Conservation (phyloP, 495 filamentous ascomycete genomes). For the Penicillium simplicissimum region DNA sequence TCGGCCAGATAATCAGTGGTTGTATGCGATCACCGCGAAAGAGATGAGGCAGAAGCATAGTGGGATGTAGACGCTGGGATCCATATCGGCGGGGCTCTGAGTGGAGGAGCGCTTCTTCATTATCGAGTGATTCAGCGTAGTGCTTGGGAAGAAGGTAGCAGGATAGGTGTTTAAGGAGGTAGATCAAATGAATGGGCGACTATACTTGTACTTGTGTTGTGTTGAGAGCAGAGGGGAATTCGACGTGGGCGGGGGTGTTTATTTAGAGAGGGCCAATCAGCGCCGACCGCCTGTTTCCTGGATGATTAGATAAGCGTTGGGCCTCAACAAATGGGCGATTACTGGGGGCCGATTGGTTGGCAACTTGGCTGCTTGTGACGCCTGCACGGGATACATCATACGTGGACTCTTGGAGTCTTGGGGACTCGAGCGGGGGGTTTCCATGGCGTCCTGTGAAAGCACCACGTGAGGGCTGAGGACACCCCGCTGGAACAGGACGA, state of each 20-base stretch:
- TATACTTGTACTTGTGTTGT: slow-evolving; percentile 1
- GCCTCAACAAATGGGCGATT: slow-evolving; percentile 20
- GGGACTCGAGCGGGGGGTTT: background rate
- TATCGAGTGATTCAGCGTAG: background rate
- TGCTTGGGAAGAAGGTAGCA: background rate
- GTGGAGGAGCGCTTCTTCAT: slow-evolving; percentile 28
- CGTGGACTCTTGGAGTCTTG: background rate
- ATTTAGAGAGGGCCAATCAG: slow-evolving; percentile 5
- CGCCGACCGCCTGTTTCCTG: background rate
- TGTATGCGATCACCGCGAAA: slow-evolving; percentile 45
- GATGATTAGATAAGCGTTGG: slow-evolving; percentile 17
- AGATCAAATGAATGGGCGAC: background rate
- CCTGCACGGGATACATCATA: background rate
- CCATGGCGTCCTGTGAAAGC: background rate
- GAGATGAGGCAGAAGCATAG: slow-evolving; percentile 48
- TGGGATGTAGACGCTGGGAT: slow-evolving; percentile 43
- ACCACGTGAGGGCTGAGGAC: background rate
- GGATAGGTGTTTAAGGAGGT: background rate
- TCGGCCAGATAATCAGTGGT: slow-evolving; percentile 29
- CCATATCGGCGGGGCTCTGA: slow-evolving; percentile 32
- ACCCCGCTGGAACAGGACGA: background rate
- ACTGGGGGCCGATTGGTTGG: slow-evolving; percentile 8
- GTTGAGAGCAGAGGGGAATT: background rate
- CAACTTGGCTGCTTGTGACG: background rate
- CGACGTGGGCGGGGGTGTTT: slow-evolving; percentile 7